Percentiles rank a stretch among this genome's conserved stretches.
Conservation (phyloP, 305 asterid genomes). For the Ruellia speciosa region DNA sequence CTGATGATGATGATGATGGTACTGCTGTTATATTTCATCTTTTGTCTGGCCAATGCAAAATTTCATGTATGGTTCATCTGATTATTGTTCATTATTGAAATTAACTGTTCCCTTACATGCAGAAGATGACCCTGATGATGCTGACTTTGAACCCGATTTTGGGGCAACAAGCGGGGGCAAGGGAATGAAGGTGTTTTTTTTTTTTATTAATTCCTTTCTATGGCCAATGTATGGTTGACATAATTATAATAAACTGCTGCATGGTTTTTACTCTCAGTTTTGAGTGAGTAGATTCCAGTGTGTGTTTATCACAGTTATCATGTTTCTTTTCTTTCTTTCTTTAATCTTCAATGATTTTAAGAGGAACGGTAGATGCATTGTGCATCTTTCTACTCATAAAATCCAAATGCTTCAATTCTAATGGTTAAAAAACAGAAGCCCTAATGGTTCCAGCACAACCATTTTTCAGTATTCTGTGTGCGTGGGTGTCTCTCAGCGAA, state of each 20-base stretch:
- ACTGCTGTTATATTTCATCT: constrained; percentile 12
- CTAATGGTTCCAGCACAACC: no score
- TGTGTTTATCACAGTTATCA: constrained; percentile 11
- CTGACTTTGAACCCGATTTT: constrained; percentile 79
- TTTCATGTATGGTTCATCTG: neutral
- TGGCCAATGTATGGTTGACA: constrained; percentile 14
- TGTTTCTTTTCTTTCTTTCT: neutral
- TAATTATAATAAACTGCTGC: constrained; percentile 18
- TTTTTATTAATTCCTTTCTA: constrained; percentile 13
- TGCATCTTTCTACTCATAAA: no score
- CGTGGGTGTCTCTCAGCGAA: no score
- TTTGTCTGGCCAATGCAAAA: neutral
- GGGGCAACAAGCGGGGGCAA: constrained; percentile 48
- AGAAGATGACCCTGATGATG: constrained; percentile 96
- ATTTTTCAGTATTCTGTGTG: no score
- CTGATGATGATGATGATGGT: constrained; percentile 75
- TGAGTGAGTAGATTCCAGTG: constrained; percentile 14
- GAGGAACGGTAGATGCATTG: no score
- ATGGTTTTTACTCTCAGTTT: constrained; percentile 6
- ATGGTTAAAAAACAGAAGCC: no score
- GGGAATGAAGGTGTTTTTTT: constrained; percentile 53
- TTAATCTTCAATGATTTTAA: no score
- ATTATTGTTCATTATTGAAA: constrained; percentile 6
- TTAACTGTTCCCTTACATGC: constrained; percentile 27
- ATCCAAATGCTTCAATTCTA: no score